Evolutionary conservation across 805 yeast genomes (phyloP).

Genomic region (Yarrowia hollandica): DNA sequence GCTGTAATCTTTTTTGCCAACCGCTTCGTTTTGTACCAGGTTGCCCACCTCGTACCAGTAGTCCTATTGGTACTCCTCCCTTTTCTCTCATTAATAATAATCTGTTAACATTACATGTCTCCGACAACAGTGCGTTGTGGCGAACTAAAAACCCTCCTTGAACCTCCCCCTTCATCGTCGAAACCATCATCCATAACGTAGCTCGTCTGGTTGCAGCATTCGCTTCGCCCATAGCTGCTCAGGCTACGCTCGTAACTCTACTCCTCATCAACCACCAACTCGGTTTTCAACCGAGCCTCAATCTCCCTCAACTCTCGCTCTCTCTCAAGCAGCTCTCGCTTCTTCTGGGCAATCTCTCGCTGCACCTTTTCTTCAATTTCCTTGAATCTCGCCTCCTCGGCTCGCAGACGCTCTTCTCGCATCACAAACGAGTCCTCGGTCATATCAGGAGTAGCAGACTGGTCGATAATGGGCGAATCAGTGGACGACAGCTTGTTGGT

Average conservation of each 20-base stretch:
- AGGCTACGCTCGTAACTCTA: too few species aligned
- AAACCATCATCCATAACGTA: too few species aligned
- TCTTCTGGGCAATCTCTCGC: conserved; percentile 44
- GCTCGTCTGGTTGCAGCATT: too few species aligned
- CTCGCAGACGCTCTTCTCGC: conserved; percentile 45
- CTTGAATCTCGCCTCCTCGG: conserved; percentile 43
- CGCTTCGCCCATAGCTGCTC: too few species aligned
- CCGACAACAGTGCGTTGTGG: not conserved
- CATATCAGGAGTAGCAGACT: conserved; percentile 42
- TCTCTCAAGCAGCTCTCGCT: conserved; percentile 42
- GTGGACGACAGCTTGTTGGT: conserved; percentile 61
- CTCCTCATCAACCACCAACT: conserved; percentile 2
- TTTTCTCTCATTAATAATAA: not conserved
- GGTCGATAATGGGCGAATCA: conserved; percentile 28
- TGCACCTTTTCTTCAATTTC: conserved; percentile 44
- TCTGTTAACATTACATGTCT: conserved; percentile 22
- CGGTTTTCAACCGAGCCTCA: conserved; percentile 40
- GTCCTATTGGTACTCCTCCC: too few species aligned
- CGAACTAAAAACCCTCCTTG: not conserved
- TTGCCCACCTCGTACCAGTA: too few species aligned
- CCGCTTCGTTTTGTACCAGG: too few species aligned
- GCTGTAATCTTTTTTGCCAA: conserved; percentile 9
- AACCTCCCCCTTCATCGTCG: too few species aligned
- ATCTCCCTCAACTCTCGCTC: conserved; percentile 45
- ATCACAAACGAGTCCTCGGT: conserved; percentile 43